Evolutionary conservation across 805 yeast species (phyloP).

Genomic region (Candida chauliodis): DNA sequence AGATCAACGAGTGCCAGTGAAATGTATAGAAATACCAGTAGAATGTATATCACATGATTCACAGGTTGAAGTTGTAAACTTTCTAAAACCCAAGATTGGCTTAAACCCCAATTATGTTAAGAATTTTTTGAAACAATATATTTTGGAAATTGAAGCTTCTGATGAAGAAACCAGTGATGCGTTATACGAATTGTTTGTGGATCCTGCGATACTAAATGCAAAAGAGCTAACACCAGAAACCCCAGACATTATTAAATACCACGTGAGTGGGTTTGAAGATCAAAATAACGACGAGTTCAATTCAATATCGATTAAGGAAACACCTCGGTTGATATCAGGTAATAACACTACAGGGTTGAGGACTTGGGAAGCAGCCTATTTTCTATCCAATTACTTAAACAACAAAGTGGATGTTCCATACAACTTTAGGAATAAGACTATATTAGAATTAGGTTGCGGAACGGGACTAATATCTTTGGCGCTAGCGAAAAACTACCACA

Average conservation of each 20-base stretch:
- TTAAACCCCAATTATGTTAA: constrained; percentile 53
- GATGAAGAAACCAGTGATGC: constrained; percentile 36
- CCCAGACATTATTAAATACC: constrained; percentile 35
- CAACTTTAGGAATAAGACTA: constrained; percentile 20
- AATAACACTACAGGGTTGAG: constrained; percentile 84
- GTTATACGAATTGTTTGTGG: constrained; percentile 39
- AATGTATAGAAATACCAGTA: neutral
- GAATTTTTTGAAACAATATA: constrained; percentile 39
- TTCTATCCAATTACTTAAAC: constrained; percentile 50
- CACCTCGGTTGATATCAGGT: constrained; percentile 64
- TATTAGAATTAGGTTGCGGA: constrained; percentile 84
- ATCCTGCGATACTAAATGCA: constrained; percentile 27
- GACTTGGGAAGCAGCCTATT: constrained; percentile 92
- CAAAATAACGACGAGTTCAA: constrained; percentile 8
- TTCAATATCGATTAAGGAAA: constrained; percentile 46
- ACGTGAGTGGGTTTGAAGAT: constrained; percentile 18
- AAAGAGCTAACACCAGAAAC: constrained; percentile 33
- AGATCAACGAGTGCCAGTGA: constrained; percentile 9
- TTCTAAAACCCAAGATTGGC: neutral
- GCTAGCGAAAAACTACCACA: constrained; percentile 22
- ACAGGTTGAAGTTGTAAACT: constrained; percentile 4
- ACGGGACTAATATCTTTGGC: constrained; percentile 75
- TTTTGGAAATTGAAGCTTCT: constrained; percentile 28
- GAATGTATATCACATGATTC: constrained; percentile 6
- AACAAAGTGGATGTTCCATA: constrained; percentile 1